phyloP scores from a whole-genome alignment of 768 basidiomycete genomes.

The Termitomyces sp. region DNA sequence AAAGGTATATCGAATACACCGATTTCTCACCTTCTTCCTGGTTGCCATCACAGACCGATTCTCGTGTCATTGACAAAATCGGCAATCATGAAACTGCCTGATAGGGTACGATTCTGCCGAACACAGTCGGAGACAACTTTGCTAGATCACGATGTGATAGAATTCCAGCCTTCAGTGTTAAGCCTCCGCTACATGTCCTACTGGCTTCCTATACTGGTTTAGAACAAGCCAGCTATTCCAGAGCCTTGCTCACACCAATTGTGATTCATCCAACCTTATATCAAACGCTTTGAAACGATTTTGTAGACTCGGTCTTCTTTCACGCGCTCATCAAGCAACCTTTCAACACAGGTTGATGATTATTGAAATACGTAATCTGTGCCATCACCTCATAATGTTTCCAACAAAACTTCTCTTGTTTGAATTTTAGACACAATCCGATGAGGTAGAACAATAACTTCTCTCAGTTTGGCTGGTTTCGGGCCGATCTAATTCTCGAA shows the following conservation, averaged over 20 bases:
- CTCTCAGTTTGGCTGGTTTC: neutral
- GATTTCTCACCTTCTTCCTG: neutral
- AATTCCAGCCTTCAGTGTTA: neutral
- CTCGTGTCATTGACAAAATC: neutral
- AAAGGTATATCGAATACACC: neutral
- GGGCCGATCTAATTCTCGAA: neutral
- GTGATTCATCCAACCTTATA: neutral
- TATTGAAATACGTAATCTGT: neutral
- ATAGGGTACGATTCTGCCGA: neutral
- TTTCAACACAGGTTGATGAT: neutral
- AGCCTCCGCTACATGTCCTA: neutral
- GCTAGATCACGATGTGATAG: neutral
- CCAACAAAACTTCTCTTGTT: neutral
- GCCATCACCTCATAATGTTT: neutral
- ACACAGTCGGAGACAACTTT: too few relatives aligned
- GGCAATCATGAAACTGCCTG: neutral
- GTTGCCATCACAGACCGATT: neutral
- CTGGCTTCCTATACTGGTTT: neutral
- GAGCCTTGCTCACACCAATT: neutral
- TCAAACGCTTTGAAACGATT: neutral
- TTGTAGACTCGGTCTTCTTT: neutral
- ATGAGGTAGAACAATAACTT: neutral
- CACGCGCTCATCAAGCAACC: neutral
- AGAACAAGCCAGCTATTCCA: neutral
- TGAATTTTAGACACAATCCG: neutral